Evolutionary conservation across 257 asterid species (phyloP), one percentile per base, ranked within the genome.

Genomic region (Haberlea rhodopensis): DNA sequence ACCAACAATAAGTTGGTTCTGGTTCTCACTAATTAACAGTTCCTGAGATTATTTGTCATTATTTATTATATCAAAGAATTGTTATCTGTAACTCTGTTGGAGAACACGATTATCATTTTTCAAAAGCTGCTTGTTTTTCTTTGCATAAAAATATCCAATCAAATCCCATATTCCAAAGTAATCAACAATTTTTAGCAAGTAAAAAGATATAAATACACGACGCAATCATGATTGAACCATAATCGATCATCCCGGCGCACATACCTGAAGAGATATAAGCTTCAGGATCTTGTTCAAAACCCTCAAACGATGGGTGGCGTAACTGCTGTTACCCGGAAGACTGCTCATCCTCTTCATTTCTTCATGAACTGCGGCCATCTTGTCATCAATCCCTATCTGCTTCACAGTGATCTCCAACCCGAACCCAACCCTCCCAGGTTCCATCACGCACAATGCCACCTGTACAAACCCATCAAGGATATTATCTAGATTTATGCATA

Each of bases 291-390:
- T 87, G 76, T 80, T 78, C 70, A 89, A 71, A 56, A 89, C 87
- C 0, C 90, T 83, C 66, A 86, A 63, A 26, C 95, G 96, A 32
- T 88, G 96, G 65, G 80, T 66, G 61, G 85, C 96, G 73, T 83
- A 85, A 19, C 68, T 57, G 77, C 96, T 89, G 71, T 80, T 86
- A 8, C 77, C 66, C 7, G 97, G 96, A 20, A 91, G 82, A 8
- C 57, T 70, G 26, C 67, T 80, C 79, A 86, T 46, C 74, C 79
- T 79, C 55, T 64, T 65, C 52, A 89, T 78, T 76, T 85, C 95
- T 77, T 88, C 87, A 10, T 57, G 57, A 43, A 83, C 74, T 57
- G 82, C 79, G 56, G 83, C 80, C 70, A 24, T 68, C 80, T 82
- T 87, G 59, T 84, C 87, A 32, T 77, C 80, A 19, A 40, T 26